Conservation (phyloP, 495 filamentous ascomycete genomes). For the Penicillium canescens region DNA sequence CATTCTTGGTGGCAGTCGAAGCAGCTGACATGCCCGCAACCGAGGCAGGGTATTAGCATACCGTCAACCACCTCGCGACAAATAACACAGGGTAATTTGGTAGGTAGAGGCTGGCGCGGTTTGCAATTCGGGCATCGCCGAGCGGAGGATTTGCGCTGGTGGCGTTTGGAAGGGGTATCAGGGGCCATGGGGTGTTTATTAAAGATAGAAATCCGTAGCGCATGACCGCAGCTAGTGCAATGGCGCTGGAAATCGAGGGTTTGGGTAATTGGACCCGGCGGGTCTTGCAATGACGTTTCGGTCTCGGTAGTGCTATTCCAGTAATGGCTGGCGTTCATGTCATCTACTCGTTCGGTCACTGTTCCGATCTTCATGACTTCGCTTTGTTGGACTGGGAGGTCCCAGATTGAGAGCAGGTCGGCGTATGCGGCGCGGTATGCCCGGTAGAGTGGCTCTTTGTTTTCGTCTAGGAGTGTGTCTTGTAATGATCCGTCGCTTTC, state of each 20-base stretch:
- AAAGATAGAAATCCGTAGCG: conserved; percentile 44
- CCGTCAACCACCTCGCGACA: conserved; percentile 48
- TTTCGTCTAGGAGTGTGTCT: conserved; percentile 68
- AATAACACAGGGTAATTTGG: conserved; percentile 45
- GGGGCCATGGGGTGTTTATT: conserved; percentile 16
- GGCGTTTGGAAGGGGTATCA: conserved; percentile 23
- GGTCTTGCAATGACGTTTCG: conserved; percentile 23
- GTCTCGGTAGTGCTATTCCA: conserved; percentile 25
- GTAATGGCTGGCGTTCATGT: conserved; percentile 19
- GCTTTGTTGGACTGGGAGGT: conserved; percentile 68
- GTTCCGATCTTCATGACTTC: conserved; percentile 78
- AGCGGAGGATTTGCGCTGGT: conserved; percentile 15
- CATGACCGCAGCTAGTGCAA: conserved; percentile 44
- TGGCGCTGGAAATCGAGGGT: conserved; percentile 46
- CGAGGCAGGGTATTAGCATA: conserved; percentile 52
- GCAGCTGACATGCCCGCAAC: conserved; percentile 54
- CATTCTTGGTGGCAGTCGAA: conserved; percentile 46
- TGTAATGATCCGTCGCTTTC: conserved; percentile 72
- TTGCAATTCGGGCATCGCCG: conserved; percentile 38
- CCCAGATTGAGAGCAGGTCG: conserved; percentile 79
- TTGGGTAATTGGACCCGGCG: conserved; percentile 11
- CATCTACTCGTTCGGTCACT: conserved; percentile 12
- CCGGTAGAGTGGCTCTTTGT: conserved; percentile 57
- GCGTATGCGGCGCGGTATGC: conserved; percentile 81
- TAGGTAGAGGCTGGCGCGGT: conserved; percentile 37